Evolutionary conservation across 1,139 yeast genomes (phyloP).

Genomic region (Kurtzmaniella quercitrusa): DNA sequence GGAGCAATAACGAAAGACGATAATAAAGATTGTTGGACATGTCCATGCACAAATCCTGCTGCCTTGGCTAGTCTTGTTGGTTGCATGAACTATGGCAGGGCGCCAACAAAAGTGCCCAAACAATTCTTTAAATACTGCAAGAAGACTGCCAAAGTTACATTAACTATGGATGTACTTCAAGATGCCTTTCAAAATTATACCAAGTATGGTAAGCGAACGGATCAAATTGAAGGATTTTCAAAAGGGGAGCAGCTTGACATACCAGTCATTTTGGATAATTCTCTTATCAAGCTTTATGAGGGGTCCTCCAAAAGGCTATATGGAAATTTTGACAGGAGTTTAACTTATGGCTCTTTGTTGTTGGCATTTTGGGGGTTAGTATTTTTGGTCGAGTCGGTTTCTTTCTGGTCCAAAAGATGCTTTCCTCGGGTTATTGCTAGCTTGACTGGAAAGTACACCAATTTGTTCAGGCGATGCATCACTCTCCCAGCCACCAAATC

Average conservation of each 20-base stretch:
- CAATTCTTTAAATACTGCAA: background rate
- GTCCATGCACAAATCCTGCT: conserved; percentile 12
- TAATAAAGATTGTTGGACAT: conserved; percentile 2
- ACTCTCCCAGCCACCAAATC: conserved; percentile 27
- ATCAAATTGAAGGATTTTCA: conserved; percentile 22
- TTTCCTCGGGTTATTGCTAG: conserved; percentile 21
- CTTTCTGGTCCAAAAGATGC: conserved; percentile 36
- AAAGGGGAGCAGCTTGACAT: conserved; percentile 13
- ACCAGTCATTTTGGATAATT: conserved; percentile 20
- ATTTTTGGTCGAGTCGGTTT: conserved; percentile 33
- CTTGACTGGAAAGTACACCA: conserved; percentile 20
- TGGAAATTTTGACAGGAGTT: conserved; percentile 30
- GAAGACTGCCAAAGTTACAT: conserved; percentile 6
- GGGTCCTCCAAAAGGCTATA: conserved; percentile 11
- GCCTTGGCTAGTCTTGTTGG: conserved; percentile 14
- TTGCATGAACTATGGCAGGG: conserved; percentile 7
- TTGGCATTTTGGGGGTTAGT: conserved; percentile 49
- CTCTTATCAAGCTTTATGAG: conserved; percentile 12
- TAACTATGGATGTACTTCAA: conserved; percentile 8
- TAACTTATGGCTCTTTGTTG: conserved; percentile 45
- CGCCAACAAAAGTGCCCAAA: conserved; percentile 1
- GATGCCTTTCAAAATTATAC: conserved; percentile 16
- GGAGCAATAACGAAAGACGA: background rate
- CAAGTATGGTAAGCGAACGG: conserved; percentile 14
- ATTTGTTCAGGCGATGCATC: conserved; percentile 24